Evolutionary conservation across 306 rosid genomes (phyloP), one percentile per base, ranked within the genome.

Genomic region (Hippophae gyantsensis): DNA sequence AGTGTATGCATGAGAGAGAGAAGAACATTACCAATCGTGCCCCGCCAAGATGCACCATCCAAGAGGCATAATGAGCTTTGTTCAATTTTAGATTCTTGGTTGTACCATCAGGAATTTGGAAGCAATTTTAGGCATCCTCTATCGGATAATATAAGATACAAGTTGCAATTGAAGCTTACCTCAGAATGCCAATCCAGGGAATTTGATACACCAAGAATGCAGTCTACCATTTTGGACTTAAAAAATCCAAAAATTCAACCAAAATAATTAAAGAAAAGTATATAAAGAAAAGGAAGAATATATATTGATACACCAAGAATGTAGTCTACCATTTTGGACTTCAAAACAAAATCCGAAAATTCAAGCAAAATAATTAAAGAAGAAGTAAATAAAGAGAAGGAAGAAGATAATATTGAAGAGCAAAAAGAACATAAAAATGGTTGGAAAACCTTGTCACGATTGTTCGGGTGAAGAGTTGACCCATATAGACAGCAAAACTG

Each of bases 1-100:
- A 42, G 41, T 41, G 7, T 46, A 38, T 56, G 12, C 32, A 42
- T 5, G 53, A 59, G 42, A 58, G 63, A 56, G 53, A 75, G 49
- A 53, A 76, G 64, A 68, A 63, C 67, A 56, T 57, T 66, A 90
- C 98, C 95, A 90, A 74, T 66, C 73, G 83, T 51, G 77, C 92
- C 32, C 96, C 98, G 9, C 96, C 95, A 52, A 87, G 85, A 72
- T 70, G 75, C 76, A 63, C 71, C 86, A 87, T 72, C 92, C 89
- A 87, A 50, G 92, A 81, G 2, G 95, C 95, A 74, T 90, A 90
- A 74, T 90, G 98, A 74, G 76, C 74, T 65, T 77, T 81, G 87
- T 90, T 87, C 80, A 79, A 58, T 74, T 77, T 80, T 68, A 87
- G 79, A 75, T 87, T 90, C 98, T 90, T 51, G 42, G 61, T 77